Base-by-base conservation (phyloP, 225 moss, liverwort and hornwort species). In the Thuidium tamariscinum region DNA sequence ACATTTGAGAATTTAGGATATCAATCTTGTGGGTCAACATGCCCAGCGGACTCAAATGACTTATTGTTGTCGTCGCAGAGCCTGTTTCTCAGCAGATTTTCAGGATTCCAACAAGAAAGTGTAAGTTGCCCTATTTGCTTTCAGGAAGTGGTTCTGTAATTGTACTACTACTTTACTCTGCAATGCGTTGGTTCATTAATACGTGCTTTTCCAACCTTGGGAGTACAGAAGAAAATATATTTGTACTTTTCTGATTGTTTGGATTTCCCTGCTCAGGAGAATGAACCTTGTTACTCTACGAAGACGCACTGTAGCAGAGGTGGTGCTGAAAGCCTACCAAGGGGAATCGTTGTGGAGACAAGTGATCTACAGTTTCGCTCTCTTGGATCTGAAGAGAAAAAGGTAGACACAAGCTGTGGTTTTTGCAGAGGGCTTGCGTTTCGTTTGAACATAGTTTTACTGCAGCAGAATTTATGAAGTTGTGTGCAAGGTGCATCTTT, bases 321-420 rank as follows among this genome's bases (percentile, higher is more conserved):
- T 68, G 93, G 91, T 37, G 69, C 85, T 56, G 92, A 91, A 84
- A 80, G 84, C 21, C 80, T 98, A 78, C 97, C 97, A 60, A 89
- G 54, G 62, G 97, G 96, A 82, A 95, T 98, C 74, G 87, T 96
- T 82, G 92, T 92, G 87, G 91, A 92, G 73, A 95, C 95, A 26
- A 88, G 95, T 82, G 97, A 98, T 81, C 85, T 96, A 65, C 91
- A 95, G 42, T 83, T 92, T 63, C 92, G 96, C 82, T 93, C 95
- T 79, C 90, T 98, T 60, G 87, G 87, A 76, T 21, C 73, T 32
- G 82, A 88, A 79, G 88, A 91, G 63, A 79, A 32, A 9, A 60
- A 82, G 89, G 91, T 93, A 84, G 14, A 34, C 15, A n/a, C 62
- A 84, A 25, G 9, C 55, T 79, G 13, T 52, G 13, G 74, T 44